Evolutionary conservation across 805 yeast genomes (phyloP), one percentile per base, ranked within the genome.

Genomic region (Kazachstania martiniae): DNA sequence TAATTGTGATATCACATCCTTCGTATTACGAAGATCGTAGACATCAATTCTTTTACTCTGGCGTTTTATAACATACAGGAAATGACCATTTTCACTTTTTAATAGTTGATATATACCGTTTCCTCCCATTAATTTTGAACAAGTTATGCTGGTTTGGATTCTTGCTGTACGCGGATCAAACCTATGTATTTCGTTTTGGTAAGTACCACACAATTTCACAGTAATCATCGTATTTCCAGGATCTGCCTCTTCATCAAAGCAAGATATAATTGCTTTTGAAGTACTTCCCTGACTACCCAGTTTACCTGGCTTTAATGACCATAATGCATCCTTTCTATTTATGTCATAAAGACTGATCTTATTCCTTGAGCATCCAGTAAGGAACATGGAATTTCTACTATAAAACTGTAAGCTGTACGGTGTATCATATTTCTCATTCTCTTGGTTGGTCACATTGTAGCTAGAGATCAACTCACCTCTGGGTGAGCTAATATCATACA

Each of bases 21-120:
- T 32, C 5, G 38, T 25, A 12, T 29, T 51, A 18, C 71, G 36
- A 3, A 43, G 24, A 35, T 65, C 71, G 9, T 62, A 34, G 3
- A 64, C 43, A 4, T 52, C 52, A 15, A 65, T 58, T 2, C 12
- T 26, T 15, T 41, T 32, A 7, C 53, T 36, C 21, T 51, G 45
- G 21, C 71, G 43, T 21, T 53, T 44, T 1, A 62, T 18, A 1
- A 50, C 49, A 33, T 51, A 65, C 4, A 61, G 13, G 31, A 52
- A 64, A 24, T 53, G 55, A 4, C 59, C 63, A 42, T 61, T 63
- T 1, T 42, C 44, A 14, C 65, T 56, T 18, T 42, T 51, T 5
- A 65, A 13, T 0, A 63, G 25, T 38, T 64, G 69, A 44, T 49
- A 12, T 50, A 44, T 3, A 61, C 70, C 41, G 36, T 50, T 4